These are phyloP conservation scores for Colletotrichum trifolii DNA, from an alignment of 2,329 filamentous ascomycete species.

Conservation along the genomic window DNA sequence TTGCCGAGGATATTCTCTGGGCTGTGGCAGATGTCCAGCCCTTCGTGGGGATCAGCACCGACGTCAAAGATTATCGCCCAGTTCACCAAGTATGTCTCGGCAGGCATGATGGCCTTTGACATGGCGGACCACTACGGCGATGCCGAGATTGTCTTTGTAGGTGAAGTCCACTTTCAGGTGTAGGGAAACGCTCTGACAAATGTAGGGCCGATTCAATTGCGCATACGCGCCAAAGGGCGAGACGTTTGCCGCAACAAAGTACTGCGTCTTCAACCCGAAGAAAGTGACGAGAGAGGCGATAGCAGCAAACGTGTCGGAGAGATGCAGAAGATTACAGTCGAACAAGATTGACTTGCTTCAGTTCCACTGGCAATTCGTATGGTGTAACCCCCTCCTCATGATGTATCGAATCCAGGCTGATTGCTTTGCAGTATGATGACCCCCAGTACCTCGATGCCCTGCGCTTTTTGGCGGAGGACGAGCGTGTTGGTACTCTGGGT, in stretches of 20 bases:
- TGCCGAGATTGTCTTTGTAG: constrained; percentile 37
- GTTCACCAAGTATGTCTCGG: constrained; percentile 40
- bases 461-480: constrained; percentile 11
- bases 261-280: constrained; percentile 47
- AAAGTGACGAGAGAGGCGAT: constrained; percentile 44
- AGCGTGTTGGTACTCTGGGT: constrained; percentile 4
- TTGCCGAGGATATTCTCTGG: constrained; percentile 46
- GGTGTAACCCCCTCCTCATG: neutral
- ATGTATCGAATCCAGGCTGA: neutral
- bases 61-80: constrained; percentile 42
- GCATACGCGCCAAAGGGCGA: constrained; percentile 40
- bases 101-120: constrained; percentile 44
- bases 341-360: constrained; percentile 49
- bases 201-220: constrained; percentile 46
- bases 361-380: constrained; percentile 51
- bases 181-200: constrained; percentile 10
- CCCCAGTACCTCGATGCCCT: constrained; percentile 28
- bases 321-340: constrained; percentile 45
- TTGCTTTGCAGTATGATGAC: constrained; percentile 9
- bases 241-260: constrained; percentile 49
- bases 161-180: constrained; percentile 10
- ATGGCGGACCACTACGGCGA: constrained; percentile 51
- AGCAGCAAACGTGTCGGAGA: constrained; percentile 44
- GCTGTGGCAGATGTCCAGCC: constrained; percentile 47
- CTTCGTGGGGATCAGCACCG: constrained; percentile 43